Evolutionary conservation across 2,329 filamentous ascomycete species (phyloP), one percentile per base, ranked within the genome.

Genomic region (Colletotrichum endophyticum): DNA sequence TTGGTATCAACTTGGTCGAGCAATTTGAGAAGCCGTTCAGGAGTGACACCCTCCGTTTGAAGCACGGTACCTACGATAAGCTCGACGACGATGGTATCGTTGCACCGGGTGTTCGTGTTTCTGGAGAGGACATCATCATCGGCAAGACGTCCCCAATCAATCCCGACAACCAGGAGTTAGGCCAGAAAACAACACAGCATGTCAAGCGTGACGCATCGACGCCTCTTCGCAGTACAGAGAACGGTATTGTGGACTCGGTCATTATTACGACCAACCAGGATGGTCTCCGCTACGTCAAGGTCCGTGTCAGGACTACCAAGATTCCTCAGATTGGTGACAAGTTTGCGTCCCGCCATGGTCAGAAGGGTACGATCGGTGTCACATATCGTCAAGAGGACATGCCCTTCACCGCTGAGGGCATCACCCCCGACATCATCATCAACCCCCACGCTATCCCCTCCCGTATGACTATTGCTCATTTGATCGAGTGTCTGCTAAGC

Each of bases 381-480:
- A 99, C 97, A 2, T 99, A 98, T 86, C 93, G 96, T 66, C 95
- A 98, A 81, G 97, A 99, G 85, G 98, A 99, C 83, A 99, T 99
- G 98, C 98, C 98, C 0, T 99, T 99, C 85, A 97, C 95, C 5
- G 90, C 93, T 49, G 95, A 99, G 84, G 97, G 98, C 81, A 91
- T 99, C 70, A 94, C 94, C 0, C 97, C 98, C 0, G 98, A 99
- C 86, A 91, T 99, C 78, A 98, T 99, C 86, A 99, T 99, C 90
- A 99, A 99, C 86, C 97, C 97, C 2, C 97, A 99, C 90, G 98
- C 97, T 83, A 99, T 99, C 91, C 97, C 97, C 0, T 99, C 97
- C 72, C 97, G 97, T 92, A 99, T 99, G 97, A 99, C 98, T 4
- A 99, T 99, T 93, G 97, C 97, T 81, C 97, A 99, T 90, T 96